Evolutionary conservation across 768 basidiomycete genomes (phyloP).

Genomic region (Pulveroboletus sp.): DNA sequence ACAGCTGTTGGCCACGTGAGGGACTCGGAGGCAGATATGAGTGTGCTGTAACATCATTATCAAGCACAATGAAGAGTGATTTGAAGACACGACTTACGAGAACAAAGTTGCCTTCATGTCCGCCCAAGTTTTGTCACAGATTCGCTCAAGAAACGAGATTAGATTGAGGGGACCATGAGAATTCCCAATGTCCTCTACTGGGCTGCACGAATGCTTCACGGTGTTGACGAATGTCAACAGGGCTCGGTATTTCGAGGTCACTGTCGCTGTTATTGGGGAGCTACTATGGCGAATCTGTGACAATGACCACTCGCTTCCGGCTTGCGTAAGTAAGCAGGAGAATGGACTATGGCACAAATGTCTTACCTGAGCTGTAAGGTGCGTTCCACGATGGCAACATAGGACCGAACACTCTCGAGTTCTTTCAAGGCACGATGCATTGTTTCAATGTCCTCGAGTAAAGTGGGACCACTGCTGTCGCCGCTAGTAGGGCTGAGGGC

Average conservation of each 20-base stretch:
- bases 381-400: constrained; percentile 72
- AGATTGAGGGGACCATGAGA: constrained; percentile 57
- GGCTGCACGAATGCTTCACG: constrained; percentile 43
- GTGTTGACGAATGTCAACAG: constrained; percentile 60
- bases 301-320: constrained; percentile 54
- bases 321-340: constrained; percentile 7
- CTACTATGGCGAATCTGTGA: constrained; percentile 44
- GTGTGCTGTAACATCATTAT: constrained; percentile 41
- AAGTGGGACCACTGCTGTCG: constrained; percentile 50
- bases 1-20: constrained; percentile 85
- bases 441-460: constrained; percentile 81
- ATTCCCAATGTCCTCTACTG: constrained; percentile 43
- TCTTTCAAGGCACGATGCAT: constrained; percentile 77
- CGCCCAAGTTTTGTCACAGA: constrained; percentile 74
- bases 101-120: constrained; percentile 68
- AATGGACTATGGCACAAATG: not conserved
- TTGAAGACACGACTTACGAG: constrained; percentile 43
- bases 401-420: constrained; percentile 70
- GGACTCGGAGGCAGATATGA: constrained; percentile 64
- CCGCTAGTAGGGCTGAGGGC: constrained; percentile 42
- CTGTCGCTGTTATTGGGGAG: constrained; percentile 41
- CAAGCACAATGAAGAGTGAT: not conserved
- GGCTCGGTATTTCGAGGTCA: constrained; percentile 55
- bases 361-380: constrained; percentile 70
- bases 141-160: constrained; percentile 54